Evolutionary conservation across 2,329 filamentous ascomycete species (phyloP).

Genomic region (Cryphonectria naterciae): DNA sequence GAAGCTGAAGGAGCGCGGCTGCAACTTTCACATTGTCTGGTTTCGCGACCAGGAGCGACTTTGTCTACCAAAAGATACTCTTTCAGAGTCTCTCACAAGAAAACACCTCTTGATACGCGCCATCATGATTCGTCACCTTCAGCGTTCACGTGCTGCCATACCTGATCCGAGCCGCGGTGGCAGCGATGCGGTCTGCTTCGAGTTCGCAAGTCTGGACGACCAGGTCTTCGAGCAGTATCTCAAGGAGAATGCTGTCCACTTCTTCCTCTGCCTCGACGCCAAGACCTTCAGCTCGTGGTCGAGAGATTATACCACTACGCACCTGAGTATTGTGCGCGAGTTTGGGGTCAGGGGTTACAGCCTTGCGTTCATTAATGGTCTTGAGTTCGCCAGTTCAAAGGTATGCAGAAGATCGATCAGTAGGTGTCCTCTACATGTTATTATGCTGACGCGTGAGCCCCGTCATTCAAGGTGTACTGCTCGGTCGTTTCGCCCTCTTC

Average conservation of each 20-base stretch:
- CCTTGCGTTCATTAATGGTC: conserved; percentile 64
- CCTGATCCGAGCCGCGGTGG: background rate
- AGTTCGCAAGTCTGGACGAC: conserved; percentile 49
- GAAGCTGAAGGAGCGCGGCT: conserved; percentile 64
- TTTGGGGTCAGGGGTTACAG: conserved; percentile 62
- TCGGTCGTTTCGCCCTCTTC: conserved; percentile 29
- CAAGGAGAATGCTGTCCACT: conserved; percentile 58
- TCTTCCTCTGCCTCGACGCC: conserved; percentile 72
- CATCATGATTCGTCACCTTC: conserved; percentile 67
- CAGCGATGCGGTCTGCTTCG: conserved; percentile 36
- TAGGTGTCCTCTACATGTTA: background rate
- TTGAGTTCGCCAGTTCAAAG: conserved; percentile 68
- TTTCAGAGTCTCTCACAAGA: conserved; percentile 31
- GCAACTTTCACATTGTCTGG: conserved; percentile 73
- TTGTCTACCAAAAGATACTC: conserved; percentile 55
- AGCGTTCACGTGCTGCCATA: conserved; percentile 27
- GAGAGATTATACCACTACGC: conserved; percentile 18
- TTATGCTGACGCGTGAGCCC: background rate
- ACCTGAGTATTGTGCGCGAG: conserved; percentile 55
- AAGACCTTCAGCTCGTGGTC: conserved; percentile 30
- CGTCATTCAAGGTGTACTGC: conserved; percentile 10
- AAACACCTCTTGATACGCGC: conserved; percentile 67
- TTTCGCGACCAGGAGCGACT: conserved; percentile 61
- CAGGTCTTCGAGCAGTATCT: conserved; percentile 61
- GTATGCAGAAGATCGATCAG: conserved; percentile 39